Base-by-base conservation (phyloP, 495 filamentous ascomycete genomes). In the Trichoderma asperelloides region DNA sequence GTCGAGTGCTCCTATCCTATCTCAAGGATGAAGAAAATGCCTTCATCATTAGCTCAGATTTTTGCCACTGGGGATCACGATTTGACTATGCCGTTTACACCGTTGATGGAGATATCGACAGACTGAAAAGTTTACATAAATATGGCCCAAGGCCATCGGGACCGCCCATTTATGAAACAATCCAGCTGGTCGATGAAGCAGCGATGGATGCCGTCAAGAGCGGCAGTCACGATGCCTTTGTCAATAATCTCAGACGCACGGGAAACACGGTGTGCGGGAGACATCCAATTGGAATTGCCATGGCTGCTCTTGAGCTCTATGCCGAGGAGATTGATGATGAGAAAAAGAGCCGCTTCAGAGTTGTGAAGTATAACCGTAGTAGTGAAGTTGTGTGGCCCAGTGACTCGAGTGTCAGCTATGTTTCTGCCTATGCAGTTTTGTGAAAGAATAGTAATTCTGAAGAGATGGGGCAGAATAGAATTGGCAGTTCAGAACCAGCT, bases 371-470 rank as follows among this genome's bases (percentile, higher is more conserved):
- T 78, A 91, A 97, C 76, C 85, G 93, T 71, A 98, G 95, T 77
- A 86, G 86, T 69, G 82, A 96, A 76, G 88, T 88, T n/a, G 80
- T 80, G 65, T 84, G 83, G 67, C 78, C 88, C 8, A 75, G 74
- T 21, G 96, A 97, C 71, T 96, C 90, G 72, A 97, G 93, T 68
- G 95, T 99, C 66, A 97, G 93, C 79, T 99, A 99, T 78, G 93
- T 89, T 8, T 90, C 88, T 74, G 91, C 89, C 68, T 92, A 89
- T 81, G 89, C 88, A 25, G 78, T 89, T 45, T 67, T 86, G n/a
- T 85, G 67, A 74, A 64, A 16, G 45, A 3, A 63, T 4, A 37
- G 33, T 37, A 37, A 37, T 37, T 8, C 9, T 37, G 0, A 37
- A 37, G 33, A 37, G 49, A 23, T 62, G 16, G 55, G 13, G 16